Conservation (phyloP, 805 yeast genomes). For the Alloascoidea hylecoeti region DNA sequence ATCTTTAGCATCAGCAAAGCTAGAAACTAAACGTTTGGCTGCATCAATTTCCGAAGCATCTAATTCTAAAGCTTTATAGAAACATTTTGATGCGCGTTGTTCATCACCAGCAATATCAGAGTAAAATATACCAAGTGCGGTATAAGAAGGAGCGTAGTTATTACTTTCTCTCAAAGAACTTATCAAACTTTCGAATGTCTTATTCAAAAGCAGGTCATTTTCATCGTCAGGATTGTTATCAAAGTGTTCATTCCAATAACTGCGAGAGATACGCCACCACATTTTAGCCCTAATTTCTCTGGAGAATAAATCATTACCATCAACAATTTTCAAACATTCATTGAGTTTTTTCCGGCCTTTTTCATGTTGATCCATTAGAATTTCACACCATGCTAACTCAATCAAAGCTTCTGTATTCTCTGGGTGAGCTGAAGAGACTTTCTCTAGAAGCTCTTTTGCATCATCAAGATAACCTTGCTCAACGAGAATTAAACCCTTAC, state of each 20-base stretch:
- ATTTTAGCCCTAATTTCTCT: constrained; percentile 43
- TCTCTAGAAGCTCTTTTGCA: constrained; percentile 38
- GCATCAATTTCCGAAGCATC: constrained; percentile 66
- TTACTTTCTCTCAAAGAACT: constrained; percentile 49
- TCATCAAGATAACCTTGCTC: constrained; percentile 43
- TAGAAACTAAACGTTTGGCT: constrained; percentile 56
- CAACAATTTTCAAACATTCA: constrained; percentile 25
- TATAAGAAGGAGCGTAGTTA: constrained; percentile 64
- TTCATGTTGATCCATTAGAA: constrained; percentile 33
- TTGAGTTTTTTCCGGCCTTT: constrained; percentile 39
- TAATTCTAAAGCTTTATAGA: constrained; percentile 77
- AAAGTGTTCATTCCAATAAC: constrained; percentile 25
- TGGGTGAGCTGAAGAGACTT: constrained; percentile 34
- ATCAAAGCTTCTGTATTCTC: constrained; percentile 43
- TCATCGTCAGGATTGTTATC: constrained; percentile 13
- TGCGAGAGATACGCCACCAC: constrained; percentile 64
- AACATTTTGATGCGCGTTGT: constrained; percentile 70
- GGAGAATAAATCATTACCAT: constrained; percentile 37
- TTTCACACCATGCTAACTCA: constrained; percentile 71
- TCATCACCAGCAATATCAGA: constrained; percentile 39
- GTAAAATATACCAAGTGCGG: constrained; percentile 71
- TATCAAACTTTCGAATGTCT: constrained; percentile 40
- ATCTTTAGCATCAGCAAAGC: constrained; percentile 51
- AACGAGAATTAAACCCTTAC: constrained; percentile 65
- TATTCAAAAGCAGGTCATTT: constrained; percentile 17